Conservation (phyloP, 2,329 filamentous ascomycete species). For the Hypomyces rosellus region DNA sequence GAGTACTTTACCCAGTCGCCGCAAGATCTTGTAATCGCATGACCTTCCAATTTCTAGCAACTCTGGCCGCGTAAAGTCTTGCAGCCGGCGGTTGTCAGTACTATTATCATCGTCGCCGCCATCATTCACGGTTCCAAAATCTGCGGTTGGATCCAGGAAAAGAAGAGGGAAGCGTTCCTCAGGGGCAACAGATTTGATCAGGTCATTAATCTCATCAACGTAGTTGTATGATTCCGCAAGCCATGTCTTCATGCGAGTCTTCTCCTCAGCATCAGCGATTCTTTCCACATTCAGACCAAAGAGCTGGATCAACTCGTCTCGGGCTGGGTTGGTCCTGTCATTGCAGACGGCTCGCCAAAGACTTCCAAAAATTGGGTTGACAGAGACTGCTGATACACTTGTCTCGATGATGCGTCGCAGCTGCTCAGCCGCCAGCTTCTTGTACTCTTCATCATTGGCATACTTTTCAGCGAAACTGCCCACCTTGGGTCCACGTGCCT, state of each 20-base stretch:
- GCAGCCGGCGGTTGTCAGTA: slow-evolving; percentile 17
- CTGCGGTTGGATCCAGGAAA: slow-evolving; percentile 42
- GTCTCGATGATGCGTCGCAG: slow-evolving; percentile 36
- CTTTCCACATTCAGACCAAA: slow-evolving; percentile 36
- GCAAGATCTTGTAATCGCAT: slow-evolving; percentile 41
- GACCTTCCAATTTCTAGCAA: slow-evolving; percentile 47
- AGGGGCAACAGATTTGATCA: slow-evolving; percentile 31
- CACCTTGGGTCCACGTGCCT: slow-evolving; percentile 18
- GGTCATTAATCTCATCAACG: slow-evolving; percentile 34
- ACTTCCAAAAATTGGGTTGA: slow-evolving; percentile 45
- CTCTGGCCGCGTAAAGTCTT: slow-evolving; percentile 37
- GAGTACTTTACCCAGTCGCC: slow-evolving; percentile 40
- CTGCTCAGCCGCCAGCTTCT: slow-evolving; percentile 30
- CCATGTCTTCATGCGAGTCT: slow-evolving; percentile 38
- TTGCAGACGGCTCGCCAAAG: slow-evolving; percentile 45
- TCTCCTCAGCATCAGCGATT: slow-evolving; percentile 27
- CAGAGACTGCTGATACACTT: slow-evolving; percentile 37
- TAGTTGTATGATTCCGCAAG: slow-evolving; percentile 46
- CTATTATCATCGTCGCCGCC: slow-evolving; percentile 16
- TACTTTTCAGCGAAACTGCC: slow-evolving; percentile 37
- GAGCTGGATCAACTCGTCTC: slow-evolving; percentile 34
- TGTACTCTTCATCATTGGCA: slow-evolving; percentile 30
- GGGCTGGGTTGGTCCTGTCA: slow-evolving; percentile 34
- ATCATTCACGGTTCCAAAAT: slow-evolving; percentile 22
- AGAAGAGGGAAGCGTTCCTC: slow-evolving; percentile 40